Evolutionary conservation across 495 filamentous ascomycete genomes (phyloP).

Genomic region (Coniosporium apollinis): DNA sequence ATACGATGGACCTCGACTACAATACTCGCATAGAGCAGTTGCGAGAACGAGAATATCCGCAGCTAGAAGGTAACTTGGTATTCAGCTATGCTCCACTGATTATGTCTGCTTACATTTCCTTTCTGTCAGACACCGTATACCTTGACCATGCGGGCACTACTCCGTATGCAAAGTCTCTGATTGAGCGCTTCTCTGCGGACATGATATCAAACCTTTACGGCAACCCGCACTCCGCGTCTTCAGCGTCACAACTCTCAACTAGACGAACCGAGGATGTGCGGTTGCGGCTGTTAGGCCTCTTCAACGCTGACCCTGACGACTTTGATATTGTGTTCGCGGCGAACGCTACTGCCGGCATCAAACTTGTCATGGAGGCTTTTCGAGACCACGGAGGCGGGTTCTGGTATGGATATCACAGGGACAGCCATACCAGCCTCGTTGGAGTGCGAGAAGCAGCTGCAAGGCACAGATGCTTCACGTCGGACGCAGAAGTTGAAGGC

Average conservation of each 20-base stretch:
- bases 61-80: conserved; percentile 48
- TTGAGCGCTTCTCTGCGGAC: conserved; percentile 58
- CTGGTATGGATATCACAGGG: conserved; percentile 67
- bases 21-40: conserved; percentile 59
- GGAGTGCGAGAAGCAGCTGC: conserved; percentile 60
- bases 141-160: conserved; percentile 91
- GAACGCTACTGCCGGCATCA: conserved; percentile 84
- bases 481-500: conserved; percentile 45
- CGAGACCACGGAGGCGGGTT: conserved; percentile 48
- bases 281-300: conserved; percentile 54
- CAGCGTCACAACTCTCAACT: conserved; percentile 61
- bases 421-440: conserved; percentile 77
- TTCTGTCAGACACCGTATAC: conserved; percentile 40
- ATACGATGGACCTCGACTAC: no score
- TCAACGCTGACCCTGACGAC: conserved; percentile 64
- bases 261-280: conserved; percentile 61
- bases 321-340: conserved; percentile 87
- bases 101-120: conserved; percentile 30
- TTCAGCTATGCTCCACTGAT: neutral
- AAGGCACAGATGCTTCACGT: conserved; percentile 45
- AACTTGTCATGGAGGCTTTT: conserved; percentile 64
- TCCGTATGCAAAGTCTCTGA: conserved; percentile 59
- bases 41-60: conserved; percentile 61
- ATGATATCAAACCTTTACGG: conserved; percentile 69
- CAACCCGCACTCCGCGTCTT: conserved; percentile 80